Base-by-base conservation (phyloP, 2,329 filamentous ascomycete genomes). In the Coniochaeta sp. region DNA sequence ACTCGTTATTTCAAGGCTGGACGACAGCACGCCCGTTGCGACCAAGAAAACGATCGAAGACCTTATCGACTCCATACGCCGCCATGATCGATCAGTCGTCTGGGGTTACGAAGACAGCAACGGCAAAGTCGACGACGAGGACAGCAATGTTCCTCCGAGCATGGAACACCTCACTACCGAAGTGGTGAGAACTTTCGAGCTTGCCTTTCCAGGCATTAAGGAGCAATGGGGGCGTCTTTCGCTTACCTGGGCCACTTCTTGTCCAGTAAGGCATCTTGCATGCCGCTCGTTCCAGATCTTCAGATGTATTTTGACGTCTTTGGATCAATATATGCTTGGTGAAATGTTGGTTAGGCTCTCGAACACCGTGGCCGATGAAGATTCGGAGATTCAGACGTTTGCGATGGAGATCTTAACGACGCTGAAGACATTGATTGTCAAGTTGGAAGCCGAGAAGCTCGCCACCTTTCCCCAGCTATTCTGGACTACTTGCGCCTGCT, bases 211-310 rank as follows among this genome's bases (percentile, higher is more conserved):
- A 4, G 87, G 89, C 0, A 89, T 99, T 63, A 91, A 92, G 68
- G 91, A 96, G 66, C 85, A 93, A 58, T 98, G 93, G 93, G 91
- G 89, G 8, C 90, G 91, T 64, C 82, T 96, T 34, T 93, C 93
- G 0, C 77, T 99, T 63, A 92, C 89, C 12, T 99, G 95, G 95
- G 96, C 95, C 10, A 98, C 95, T 0, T 96, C 93, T 3, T 99
- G 96, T 71, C 91, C 95, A 0, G 96, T 99, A 5, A 83, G 93
- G 56, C 95, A 99, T 75, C 80, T 99, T 58, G 95, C 95, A 1
- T 99, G 96, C 71, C 88, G 95, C 30, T 99, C 96, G 0, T 98
- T 99, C 74, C 96, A 99, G 71, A 89, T 99, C 12, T 99, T 97
- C 76, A 85, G 95, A 34, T 98, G 93, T 70, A 93, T 98, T 59